Conservation (phyloP, 306 rosid species). For the Rubus parviflorus region DNA sequence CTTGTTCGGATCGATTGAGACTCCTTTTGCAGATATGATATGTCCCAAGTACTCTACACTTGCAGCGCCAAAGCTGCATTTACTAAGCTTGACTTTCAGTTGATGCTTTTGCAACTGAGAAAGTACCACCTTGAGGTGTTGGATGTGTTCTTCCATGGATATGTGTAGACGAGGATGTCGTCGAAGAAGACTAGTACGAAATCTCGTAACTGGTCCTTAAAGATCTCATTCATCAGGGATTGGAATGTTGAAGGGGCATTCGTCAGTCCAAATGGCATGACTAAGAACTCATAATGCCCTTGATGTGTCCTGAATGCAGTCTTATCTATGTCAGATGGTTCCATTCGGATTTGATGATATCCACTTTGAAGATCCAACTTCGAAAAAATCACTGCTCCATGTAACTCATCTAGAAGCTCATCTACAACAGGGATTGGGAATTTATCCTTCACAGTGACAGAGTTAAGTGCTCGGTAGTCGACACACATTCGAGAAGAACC, state of each 20-base stretch:
- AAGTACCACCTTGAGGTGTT: background rate
- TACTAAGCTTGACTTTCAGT: background rate
- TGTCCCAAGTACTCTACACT: background rate
- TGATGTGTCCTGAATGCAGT: background rate
- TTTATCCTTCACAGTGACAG: too few relatives aligned
- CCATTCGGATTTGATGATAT: background rate
- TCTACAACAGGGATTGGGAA: too few relatives aligned
- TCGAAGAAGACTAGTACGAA: background rate
- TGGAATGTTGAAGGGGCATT: background rate
- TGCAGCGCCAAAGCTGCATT: background rate
- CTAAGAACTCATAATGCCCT: constrained; percentile 1
- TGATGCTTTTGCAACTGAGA: fast-evolving
- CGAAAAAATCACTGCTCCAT: too few relatives aligned
- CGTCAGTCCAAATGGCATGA: background rate
- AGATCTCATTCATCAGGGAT: background rate
- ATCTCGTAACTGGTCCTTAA: background rate
- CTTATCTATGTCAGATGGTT: background rate
- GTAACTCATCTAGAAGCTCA: too few relatives aligned
- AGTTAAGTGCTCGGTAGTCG: too few relatives aligned
- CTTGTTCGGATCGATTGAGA: background rate
- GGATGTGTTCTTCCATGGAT: background rate
- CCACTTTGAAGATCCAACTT: too few relatives aligned
- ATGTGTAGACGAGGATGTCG: background rate
- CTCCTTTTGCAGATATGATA: background rate
- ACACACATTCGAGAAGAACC: too few relatives aligned